These are phyloP conservation scores for Quercus aquifolioides DNA, from an alignment of 306 rosid species.

Conservation along the genomic window DNA sequence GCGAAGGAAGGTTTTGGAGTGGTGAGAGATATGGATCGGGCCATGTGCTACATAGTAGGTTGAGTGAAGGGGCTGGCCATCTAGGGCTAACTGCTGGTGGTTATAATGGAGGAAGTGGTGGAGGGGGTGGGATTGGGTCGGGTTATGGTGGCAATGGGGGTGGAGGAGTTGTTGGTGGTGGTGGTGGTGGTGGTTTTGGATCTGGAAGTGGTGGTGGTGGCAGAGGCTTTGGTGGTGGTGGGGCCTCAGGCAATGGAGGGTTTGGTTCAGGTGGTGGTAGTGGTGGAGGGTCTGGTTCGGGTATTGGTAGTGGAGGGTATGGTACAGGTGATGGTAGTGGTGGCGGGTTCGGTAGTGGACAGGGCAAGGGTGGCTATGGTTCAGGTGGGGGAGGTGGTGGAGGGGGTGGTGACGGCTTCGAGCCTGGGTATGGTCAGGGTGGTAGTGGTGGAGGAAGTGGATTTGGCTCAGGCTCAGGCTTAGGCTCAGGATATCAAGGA, in stretches of 20 bases:
- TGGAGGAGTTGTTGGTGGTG: conserved; percentile 31
- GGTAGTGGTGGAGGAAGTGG: conserved; percentile 19
- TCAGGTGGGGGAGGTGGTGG: background rate
- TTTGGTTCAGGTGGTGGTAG: conserved; percentile 18
- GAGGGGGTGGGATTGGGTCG: background rate
- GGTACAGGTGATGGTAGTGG: background rate
- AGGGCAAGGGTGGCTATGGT: conserved; percentile 5
- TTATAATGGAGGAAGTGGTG: conserved; percentile 26
- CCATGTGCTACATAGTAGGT: background rate
- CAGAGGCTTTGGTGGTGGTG: conserved; percentile 18
- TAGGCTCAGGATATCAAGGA: background rate
- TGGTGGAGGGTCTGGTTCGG: too few relatives aligned
- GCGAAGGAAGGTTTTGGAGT: conserved; percentile 20
- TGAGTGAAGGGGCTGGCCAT: background rate
- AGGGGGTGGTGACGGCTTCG: background rate
- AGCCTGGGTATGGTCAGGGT: background rate
- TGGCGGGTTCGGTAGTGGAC: conserved; percentile 13
- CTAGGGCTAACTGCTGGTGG: conserved; percentile 17
- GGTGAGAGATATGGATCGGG: background rate
- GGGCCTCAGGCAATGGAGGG: conserved; percentile 20
- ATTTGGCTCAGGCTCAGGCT: background rate
- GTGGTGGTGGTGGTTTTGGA: conserved; percentile 26
- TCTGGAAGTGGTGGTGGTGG: conserved; percentile 1
- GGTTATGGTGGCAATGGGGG: conserved; percentile 10
- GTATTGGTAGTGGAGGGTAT: too few relatives aligned